Evolutionary conservation across 495 filamentous ascomycete genomes (phyloP).

Genomic region (Lophium mytilinum): DNA sequence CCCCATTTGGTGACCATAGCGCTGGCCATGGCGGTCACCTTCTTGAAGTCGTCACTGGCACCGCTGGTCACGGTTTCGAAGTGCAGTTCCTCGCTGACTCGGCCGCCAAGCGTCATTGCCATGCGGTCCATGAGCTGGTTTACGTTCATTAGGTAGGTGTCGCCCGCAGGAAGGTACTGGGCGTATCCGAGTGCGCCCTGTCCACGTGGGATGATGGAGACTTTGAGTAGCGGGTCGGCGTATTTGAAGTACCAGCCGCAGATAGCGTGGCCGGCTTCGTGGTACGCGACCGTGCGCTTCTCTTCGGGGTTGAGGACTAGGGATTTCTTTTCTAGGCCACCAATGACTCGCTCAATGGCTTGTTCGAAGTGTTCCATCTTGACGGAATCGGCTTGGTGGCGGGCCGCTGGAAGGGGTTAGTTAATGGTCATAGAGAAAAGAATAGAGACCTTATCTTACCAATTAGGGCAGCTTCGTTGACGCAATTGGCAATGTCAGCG

Average conservation of each 20-base stretch:
- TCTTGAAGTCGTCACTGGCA: slow-evolving; percentile 95
- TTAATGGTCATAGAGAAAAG: slow-evolving; percentile 6
- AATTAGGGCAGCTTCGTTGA: slow-evolving; percentile 94
- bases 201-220: slow-evolving; percentile 95
- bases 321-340: slow-evolving; percentile 92
- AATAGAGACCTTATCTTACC: slow-evolving; percentile 60
- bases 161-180: slow-evolving; percentile 84
- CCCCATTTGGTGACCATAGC: slow-evolving; percentile 97
- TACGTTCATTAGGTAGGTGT: slow-evolving; percentile 89
- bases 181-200: slow-evolving; percentile 91
- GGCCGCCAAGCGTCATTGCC: slow-evolving; percentile 96
- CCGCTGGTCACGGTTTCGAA: slow-evolving; percentile 94
- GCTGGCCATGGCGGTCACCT: slow-evolving; percentile 91
- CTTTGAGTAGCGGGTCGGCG: slow-evolving; percentile 94
- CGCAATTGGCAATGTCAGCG: slow-evolving; percentile 96
- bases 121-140: slow-evolving; percentile 98
- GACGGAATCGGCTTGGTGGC: slow-evolving; percentile 65
- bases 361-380: slow-evolving; percentile 88
- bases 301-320: slow-evolving; percentile 86
- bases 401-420: slow-evolving; percentile 60
- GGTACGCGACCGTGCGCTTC: slow-evolving; percentile 92
- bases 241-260: slow-evolving; percentile 98
- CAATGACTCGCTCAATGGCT: slow-evolving; percentile 94
- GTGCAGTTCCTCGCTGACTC: slow-evolving; percentile 90
- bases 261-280: slow-evolving; percentile 96